Conservation (phyloP, 1,284 basidiomycete genomes). For the Psilocybe mexicana region DNA sequence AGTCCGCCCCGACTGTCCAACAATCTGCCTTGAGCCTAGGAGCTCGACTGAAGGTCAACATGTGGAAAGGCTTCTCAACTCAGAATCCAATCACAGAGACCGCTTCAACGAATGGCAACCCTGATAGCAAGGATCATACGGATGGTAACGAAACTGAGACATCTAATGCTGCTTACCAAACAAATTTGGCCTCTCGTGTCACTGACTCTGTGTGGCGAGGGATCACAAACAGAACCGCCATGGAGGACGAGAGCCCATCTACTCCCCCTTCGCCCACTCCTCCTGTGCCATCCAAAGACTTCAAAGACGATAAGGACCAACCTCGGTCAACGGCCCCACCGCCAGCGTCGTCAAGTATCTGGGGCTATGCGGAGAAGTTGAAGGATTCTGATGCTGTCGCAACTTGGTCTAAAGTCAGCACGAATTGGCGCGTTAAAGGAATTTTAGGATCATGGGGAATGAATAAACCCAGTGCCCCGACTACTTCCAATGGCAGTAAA, state of each 20-base stretch:
- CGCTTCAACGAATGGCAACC: constrained; percentile 35
- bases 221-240: constrained; percentile 71
- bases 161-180: constrained; percentile 16
- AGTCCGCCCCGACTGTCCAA: constrained; percentile 28
- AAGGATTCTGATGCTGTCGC: constrained; percentile 73
- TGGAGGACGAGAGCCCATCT: constrained; percentile 42
- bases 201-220: constrained; percentile 69
- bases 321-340: constrained; percentile 20
- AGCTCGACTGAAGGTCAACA: constrained; percentile 54
- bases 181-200: constrained; percentile 53
- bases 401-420: constrained; percentile 67
- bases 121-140: constrained; percentile 29
- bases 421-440: constrained; percentile 70
- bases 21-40: constrained; percentile 45
- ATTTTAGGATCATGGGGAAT: constrained; percentile 42
- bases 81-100: constrained; percentile 41
- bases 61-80: constrained; percentile 69
- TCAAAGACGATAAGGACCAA: neutral
- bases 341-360: constrained; percentile 43
- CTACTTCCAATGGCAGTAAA: constrained; percentile 15
- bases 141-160: constrained; percentile 41
- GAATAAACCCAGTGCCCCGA: constrained; percentile 9
- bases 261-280: constrained; percentile 39
- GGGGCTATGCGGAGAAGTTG: constrained; percentile 72
- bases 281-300: neutral